A percentile compares a stretch with the other conserved stretches of the same genome.
These are phyloP conservation scores for Trypanosoma cruzi DNA, from an alignment of 208 protist genomes.

Conservation along the genomic window DNA sequence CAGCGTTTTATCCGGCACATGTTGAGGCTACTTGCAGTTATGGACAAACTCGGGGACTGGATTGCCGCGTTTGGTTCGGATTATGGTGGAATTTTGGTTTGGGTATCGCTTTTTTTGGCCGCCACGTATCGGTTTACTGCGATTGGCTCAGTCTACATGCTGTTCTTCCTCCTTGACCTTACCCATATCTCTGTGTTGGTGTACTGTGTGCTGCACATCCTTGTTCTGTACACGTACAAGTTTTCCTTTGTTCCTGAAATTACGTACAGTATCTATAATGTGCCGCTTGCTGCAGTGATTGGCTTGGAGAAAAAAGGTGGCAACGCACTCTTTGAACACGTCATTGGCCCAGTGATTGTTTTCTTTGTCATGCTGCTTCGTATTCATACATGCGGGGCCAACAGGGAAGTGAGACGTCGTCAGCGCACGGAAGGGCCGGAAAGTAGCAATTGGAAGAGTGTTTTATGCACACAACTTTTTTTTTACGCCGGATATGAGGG, in stretches of 20 bases:
- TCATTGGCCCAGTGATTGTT: conserved; percentile 28
- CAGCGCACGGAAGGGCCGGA: conserved; percentile 27
- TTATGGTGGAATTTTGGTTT: conserved; percentile 28
- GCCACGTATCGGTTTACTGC: conserved; percentile 8
- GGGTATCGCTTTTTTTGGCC: conserved; percentile 18
- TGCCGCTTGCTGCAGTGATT: conserved; percentile 19
- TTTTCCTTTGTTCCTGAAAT: conserved; percentile 30
- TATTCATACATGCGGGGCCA: conserved; percentile 20
- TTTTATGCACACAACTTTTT: conserved; percentile 27
- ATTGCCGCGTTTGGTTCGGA: conserved; percentile 25
- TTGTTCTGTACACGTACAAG: conserved; percentile 29
- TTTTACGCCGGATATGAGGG: conserved; percentile 26
- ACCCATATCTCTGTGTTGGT: conserved; percentile 26
- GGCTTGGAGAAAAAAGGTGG: conserved; percentile 20
- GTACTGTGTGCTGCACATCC: conserved; percentile 33
- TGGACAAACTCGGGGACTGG: conserved; percentile 14
- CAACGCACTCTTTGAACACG: neutral
- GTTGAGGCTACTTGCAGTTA: conserved; percentile 7
- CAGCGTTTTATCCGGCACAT: conserved; percentile 22
- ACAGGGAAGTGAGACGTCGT: neutral
- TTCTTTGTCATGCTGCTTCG: conserved; percentile 30
- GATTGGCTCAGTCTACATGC: conserved; percentile 23
- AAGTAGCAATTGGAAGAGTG: conserved; percentile 18
- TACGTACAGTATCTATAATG: conserved; percentile 4
- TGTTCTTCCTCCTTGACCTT: conserved; percentile 33